Conservation (phyloP, 2,329 filamentous ascomycete species). For the Gnomoniopsis sp. region DNA sequence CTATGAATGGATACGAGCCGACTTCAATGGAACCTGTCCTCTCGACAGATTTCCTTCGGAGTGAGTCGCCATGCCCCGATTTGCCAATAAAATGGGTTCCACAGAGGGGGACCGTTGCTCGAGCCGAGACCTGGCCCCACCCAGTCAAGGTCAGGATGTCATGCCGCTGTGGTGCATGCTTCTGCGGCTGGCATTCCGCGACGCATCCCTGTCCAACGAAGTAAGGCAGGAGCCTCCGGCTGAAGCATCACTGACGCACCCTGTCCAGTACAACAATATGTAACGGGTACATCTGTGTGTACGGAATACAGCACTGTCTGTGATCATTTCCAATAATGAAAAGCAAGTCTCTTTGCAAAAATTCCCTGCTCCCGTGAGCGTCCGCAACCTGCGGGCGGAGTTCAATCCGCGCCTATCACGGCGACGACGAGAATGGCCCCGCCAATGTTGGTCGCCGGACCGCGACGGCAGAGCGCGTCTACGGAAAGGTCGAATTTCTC, state of each 20-base stretch:
- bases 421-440: background rate
- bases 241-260: background rate
- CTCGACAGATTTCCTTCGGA: no score
- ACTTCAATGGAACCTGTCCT: background rate
- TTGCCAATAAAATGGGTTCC: background rate
- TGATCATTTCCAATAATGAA: background rate
- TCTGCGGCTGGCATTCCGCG: background rate
- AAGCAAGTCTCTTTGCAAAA: background rate
- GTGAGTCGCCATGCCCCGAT: background rate
- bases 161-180: background rate
- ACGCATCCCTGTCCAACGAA: background rate
- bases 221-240: background rate
- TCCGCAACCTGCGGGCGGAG: background rate
- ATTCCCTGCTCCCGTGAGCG: background rate
- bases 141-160: background rate
- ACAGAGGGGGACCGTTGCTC: background rate
- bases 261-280: background rate
- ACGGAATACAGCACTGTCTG: background rate
- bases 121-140: background rate
- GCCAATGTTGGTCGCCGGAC: background rate
- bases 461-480: background rate
- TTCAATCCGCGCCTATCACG: background rate
- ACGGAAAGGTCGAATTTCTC: background rate
- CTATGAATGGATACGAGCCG: conserved; percentile 7
- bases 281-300: background rate